Evolutionary conservation across 2,329 filamentous ascomycete species (phyloP).

Genomic region (Botrytis aclada): DNA sequence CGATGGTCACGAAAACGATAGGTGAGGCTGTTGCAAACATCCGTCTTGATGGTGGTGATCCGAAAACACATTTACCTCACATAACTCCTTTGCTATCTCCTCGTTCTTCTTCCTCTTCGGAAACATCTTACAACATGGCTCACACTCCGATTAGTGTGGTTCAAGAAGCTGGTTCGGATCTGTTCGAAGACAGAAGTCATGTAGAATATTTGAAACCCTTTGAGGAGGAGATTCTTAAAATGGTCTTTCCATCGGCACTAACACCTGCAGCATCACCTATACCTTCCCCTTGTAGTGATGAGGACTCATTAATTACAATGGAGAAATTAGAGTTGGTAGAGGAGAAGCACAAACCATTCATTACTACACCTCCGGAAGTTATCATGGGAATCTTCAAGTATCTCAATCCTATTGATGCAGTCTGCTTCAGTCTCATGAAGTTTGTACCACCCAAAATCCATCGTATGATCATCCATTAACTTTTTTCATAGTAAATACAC

Average conservation of each 20-base stretch:
- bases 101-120: neutral
- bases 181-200: neutral
- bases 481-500: constrained; percentile 23
- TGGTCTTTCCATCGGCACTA: neutral
- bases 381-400: constrained; percentile 25
- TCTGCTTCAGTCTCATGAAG: constrained; percentile 28
- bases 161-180: neutral
- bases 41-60: neutral
- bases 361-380: constrained; percentile 26
- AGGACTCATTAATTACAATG: neutral
- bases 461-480: neutral
- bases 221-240: constrained; percentile 1
- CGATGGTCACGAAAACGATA: neutral
- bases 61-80: neutral
- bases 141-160: neutral
- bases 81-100: neutral
- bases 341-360: neutral
- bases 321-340: neutral
- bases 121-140: neutral
- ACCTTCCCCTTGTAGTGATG: neutral
- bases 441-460: constrained; percentile 16
- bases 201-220: neutral
- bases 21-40: neutral
- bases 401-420: constrained; percentile 28
- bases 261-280: neutral